Base-by-base conservation (phyloP, 2,329 filamentous ascomycete genomes). In the Fusarium mangiferae region DNA sequence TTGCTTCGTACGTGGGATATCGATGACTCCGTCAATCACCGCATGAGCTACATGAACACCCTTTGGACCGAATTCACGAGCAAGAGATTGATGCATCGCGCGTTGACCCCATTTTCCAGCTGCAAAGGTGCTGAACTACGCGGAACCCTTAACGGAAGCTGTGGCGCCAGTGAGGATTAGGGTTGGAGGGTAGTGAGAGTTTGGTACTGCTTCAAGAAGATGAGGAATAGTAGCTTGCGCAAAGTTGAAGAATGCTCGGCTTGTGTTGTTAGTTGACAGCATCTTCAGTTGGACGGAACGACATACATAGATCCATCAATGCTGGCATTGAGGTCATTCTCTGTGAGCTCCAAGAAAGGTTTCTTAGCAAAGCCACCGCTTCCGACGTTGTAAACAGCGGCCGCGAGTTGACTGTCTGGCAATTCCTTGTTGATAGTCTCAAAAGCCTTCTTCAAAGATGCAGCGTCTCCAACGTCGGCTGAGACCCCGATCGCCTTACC, bases 141-240 rank as follows among this genome's bases (percentile, higher is more conserved):
- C 90, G 17, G 90, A 92, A 8, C 93, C 93, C 77, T 91, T 92
- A 24, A 96, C 75, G 0, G 92, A 94, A 0, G 94, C 95, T 0
- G 95, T 97, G 1, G 95, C 94, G 38, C 95, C 95, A 0, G 95
- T 97, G 82, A 97, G 93, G 78, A 98, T 92, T 26, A 98, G 85
- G 1, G 92, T 92, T 0, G 94, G 94, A 9, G 94, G 93, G 78
- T 94, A 83, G 4, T 77, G 85, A 0, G 88, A 82, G 48, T 84
- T 83, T 1, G 82, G 81, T 2, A 90, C 88, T 1, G 91, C 86
- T 28, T 90, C 86, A 5, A 95, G 87, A 3, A 97, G 88, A 3
- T 92, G 85, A 1, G 95, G 94, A 2, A 97, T 83, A 1, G 89
- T 85, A 6, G 87, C 86, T 81, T 96, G 91, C 2, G 93, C 90